Evolutionary conservation across 139 green algal species (phyloP), one percentile per base, ranked within the genome.

Genomic region (Tetraselmis chui): DNA sequence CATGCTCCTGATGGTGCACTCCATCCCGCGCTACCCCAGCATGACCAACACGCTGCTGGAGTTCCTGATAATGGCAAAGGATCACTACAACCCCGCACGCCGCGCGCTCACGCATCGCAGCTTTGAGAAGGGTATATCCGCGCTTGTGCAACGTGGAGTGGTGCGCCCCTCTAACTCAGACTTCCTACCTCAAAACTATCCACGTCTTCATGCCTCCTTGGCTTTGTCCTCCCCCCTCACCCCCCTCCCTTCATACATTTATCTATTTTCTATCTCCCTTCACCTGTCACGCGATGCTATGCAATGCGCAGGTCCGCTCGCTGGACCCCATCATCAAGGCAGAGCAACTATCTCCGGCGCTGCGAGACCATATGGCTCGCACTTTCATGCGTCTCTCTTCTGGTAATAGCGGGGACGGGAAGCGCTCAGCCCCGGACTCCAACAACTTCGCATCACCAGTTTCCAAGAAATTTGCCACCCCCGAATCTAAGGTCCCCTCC

Each of bases 1-100:
- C 28, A 86, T 88, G 2, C 85, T 88, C 28, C 80, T 87, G 59
- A 88, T 88, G 82, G 79, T 88, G 28, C 59, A 88, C 79, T 88
- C 85, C 24, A 83, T 88, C 30, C 85, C 85, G 30, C 88, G 88
- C 24, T 86, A 88, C 83, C 75, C 58, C 29, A 31, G 81, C 31
- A 81, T 88, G 28, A 78, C 75, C 75, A 67, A 67, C 45, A 67
- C 45, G 45, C 45, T 67, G 45, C 45, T 67, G 18, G 45, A 67
- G 45, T 67, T 67, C 45, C 45, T 67, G 11, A 67, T 67, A 5
- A 67, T 67, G 45, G 45, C 45, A 5, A 67, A 67, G 45, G 45
- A 67, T 18, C 45, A 67, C 45, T 67, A 67, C 28, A 32, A 78
- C 75, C 27, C 27, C 75, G 75, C 75, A 23, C 75, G 27, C 75